Base-by-base conservation (phyloP, 495 filamentous ascomycete genomes). In the Pseudomonodictys pantanalensis region DNA sequence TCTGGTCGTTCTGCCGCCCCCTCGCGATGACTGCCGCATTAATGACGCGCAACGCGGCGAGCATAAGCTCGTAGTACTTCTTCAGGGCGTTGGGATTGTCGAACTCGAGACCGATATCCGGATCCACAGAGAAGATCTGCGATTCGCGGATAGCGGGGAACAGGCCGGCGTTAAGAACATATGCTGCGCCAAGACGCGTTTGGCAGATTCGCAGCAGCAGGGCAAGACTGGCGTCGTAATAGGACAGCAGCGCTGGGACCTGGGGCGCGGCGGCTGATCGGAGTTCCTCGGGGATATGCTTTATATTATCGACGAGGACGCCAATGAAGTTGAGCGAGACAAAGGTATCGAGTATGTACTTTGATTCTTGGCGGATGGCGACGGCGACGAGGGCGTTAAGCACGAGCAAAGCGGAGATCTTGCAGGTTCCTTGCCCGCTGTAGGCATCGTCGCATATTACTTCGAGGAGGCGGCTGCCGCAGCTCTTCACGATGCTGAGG, bases 401-500 rank as follows among this genome's bases (percentile, higher is more conserved):
- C 22, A 97, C 75, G 25, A 96, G 79, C 30, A 96, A 77, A 29
- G 93, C 89, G 3, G 92, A 84, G 15, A 92, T 85, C 54, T 92
- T 86, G 68, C 89, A 93, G 22, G 78, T 79, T 20, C 87, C 82
- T 69, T 92, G 86, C 17, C 90, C 90, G 58, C 84, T 84, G 71
- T 91, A 90, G 50, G 91, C 93, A 77, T 99, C 93, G 70, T 97
- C 92, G 69, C 91, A 97, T 56, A 96, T 79, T 12, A 89, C 83
- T 67, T 93, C 89, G 46, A 97, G 79, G 7, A 96, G 76, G 52
- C 84, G 80, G 59, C 89, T 86, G 50, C 93, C 91, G 30, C 86
- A 81, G 17, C 82, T 73, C 62, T 87, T 91, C 65, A 97, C 81
- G 2, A 87, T 84, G 57, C 85, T 87, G 51, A 87, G 82, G 38